A percentile compares a stretch with the other conserved stretches of the same genome.
phyloP scores from a whole-genome alignment of 805 yeast genomes.

The Wickerhamomyces silvicola region DNA sequence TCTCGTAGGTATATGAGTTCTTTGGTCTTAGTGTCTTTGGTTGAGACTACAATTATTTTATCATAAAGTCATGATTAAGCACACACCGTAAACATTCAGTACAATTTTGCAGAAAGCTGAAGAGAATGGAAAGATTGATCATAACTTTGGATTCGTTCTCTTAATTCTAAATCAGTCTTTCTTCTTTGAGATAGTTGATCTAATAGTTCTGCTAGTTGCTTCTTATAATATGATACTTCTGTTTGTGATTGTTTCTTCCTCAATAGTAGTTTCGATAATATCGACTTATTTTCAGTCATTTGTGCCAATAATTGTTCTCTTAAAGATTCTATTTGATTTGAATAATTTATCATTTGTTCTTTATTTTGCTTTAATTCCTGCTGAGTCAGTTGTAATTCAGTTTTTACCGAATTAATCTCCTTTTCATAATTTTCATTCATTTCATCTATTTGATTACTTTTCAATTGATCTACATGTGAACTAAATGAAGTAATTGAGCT shows the following conservation, averaged over 20 bases:
- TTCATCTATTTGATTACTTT: conserved; percentile 3
- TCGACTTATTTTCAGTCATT: conserved; percentile 1
- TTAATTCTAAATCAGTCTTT: conserved; percentile 14
- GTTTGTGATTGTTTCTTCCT: conserved; percentile 7
- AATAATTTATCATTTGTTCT: conserved; percentile 1
- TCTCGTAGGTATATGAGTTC: too few relatives aligned
- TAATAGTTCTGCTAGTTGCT: conserved; percentile 9
- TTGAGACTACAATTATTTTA: too few relatives aligned
- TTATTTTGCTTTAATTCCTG: not conserved
- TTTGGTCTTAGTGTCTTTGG: too few relatives aligned
- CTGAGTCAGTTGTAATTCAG: not conserved
- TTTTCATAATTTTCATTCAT: conserved; percentile 6
- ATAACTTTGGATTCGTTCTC: too few relatives aligned
- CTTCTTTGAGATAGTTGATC: conserved; percentile 15
- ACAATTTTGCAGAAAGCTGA: too few relatives aligned
- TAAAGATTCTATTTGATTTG: not conserved
- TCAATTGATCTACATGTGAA: conserved; percentile 2
- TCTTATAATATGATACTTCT: conserved; percentile 11
- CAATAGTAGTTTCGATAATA: conserved; percentile 4
- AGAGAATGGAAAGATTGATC: too few relatives aligned
- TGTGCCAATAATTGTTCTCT: conserved; percentile 1
- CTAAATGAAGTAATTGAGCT: conserved; percentile 1
- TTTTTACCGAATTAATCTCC: conserved; percentile 1
- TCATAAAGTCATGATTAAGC: too few relatives aligned
- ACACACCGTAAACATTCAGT: too few relatives aligned